These are phyloP conservation scores for Allodekkera sacchari DNA, from an alignment of 805 yeast species.

Conservation along the genomic window DNA sequence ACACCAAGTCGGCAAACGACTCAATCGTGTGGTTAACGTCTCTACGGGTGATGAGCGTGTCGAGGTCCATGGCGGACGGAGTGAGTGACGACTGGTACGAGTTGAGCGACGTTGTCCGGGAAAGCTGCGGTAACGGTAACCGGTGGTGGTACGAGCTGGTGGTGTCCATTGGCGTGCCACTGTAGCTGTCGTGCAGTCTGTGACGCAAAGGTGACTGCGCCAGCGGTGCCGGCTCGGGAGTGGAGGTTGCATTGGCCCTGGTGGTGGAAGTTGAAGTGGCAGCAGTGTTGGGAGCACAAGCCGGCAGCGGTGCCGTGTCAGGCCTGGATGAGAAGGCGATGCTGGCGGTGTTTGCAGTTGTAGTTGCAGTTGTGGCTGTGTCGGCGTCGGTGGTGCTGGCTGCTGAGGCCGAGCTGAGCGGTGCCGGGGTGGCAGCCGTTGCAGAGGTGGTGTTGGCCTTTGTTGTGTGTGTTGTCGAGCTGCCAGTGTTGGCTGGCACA, in stretches of 20 bases:
- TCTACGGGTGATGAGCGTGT: conserved; percentile 49
- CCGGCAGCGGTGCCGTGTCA: conserved; percentile 3
- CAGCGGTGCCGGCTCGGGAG: conserved; percentile 2
- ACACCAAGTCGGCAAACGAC: conserved; percentile 39
- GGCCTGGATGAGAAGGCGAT: conserved; percentile 6
- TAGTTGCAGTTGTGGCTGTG: not conserved
- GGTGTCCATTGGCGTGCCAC: not conserved
- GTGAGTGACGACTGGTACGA: conserved; percentile 37
- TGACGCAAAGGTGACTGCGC: conserved; percentile 1
- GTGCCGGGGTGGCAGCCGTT: not conserved
- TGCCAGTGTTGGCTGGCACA: too few relatives aligned
- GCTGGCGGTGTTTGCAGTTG: conserved; percentile 1
- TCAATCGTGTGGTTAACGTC: conserved; percentile 47
- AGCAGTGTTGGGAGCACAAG: not conserved
- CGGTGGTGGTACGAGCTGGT: not conserved
- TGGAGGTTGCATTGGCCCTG: conserved; percentile 8
- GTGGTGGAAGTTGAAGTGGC: conserved; percentile 1
- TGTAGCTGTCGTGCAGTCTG: not conserved
- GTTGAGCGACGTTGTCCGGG: conserved; percentile 7
- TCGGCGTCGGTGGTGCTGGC: not conserved
- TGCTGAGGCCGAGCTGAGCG: not conserved
- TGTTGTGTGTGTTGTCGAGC: not conserved
- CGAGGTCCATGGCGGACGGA: conserved; percentile 50
- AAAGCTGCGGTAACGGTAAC: conserved; percentile 1
- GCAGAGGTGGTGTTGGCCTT: not conserved